These are phyloP conservation scores for Fraxinus americana DNA, from an alignment of 257 asterid species.

Conservation along the genomic window DNA sequence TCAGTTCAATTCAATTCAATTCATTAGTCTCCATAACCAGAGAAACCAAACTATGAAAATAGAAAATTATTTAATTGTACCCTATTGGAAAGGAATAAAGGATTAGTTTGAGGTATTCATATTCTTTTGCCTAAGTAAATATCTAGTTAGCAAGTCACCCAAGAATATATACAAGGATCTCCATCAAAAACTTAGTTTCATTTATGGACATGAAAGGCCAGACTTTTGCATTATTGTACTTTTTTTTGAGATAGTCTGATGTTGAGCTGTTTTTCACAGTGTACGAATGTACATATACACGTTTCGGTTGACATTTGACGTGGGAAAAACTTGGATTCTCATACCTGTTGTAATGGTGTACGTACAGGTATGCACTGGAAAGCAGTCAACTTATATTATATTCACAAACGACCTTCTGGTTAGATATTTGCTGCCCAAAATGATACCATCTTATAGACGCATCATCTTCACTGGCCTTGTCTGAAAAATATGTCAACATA, in stretches of 20 bases:
- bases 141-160: not conserved
- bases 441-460: not conserved
- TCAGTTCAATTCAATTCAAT: not conserved
- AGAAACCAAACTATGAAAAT: not conserved
- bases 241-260: not conserved
- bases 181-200: not conserved
- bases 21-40: not conserved
- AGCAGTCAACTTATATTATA: not conserved
- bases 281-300: not conserved
- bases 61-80: not conserved
- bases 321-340: not conserved
- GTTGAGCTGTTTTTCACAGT: not conserved
- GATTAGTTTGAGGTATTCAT: not conserved
- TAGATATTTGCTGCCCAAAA: not conserved
- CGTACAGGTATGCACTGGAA: not conserved
- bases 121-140: not conserved
- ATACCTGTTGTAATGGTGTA: not conserved
- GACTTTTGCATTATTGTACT: not conserved
- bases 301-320: not conserved
- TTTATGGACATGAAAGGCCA: not conserved
- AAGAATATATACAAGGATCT: not conserved
- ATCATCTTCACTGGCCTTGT: not conserved
- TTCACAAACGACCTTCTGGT: not conserved
- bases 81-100: not conserved
- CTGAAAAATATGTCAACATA: not conserved